phyloP scores from a whole-genome alignment of 805 yeast genomes.

The Myxozyma nipponensis region DNA sequence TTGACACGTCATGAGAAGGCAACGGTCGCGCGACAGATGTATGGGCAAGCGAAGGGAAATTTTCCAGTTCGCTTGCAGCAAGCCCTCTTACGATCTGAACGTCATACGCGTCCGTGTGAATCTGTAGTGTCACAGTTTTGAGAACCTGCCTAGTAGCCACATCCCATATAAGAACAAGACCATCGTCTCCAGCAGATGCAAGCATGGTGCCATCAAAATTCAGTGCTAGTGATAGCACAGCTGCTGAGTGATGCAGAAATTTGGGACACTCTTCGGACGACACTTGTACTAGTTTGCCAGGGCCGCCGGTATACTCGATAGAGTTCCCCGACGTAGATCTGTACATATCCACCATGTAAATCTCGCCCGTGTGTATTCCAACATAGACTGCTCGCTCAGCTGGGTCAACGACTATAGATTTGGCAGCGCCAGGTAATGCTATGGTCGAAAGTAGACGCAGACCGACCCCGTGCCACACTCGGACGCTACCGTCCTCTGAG shows the following conservation, averaged over 20 bases:
- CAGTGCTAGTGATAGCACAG: conserved; percentile 52
- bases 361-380: conserved; percentile 42
- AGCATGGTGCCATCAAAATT: conserved; percentile 73
- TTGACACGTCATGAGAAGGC: conserved; percentile 26
- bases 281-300: conserved; percentile 48
- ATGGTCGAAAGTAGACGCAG: conserved; percentile 60
- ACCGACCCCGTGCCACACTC: conserved; percentile 49
- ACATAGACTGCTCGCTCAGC: conserved; percentile 70
- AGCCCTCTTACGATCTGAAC: neutral
- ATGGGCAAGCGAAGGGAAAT: conserved; percentile 33
- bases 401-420: conserved; percentile 64
- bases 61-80: conserved; percentile 13
- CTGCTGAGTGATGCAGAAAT: conserved; percentile 31
- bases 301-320: conserved; percentile 61
- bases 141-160: conserved; percentile 39
- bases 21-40: conserved; percentile 19
- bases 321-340: conserved; percentile 39
- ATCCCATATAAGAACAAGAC: conserved; percentile 66
- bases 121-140: conserved; percentile 30
- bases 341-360: conserved; percentile 53
- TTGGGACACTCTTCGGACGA: conserved; percentile 1
- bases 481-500: conserved; percentile 52
- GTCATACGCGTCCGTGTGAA: conserved; percentile 24
- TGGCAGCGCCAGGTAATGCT: conserved; percentile 58
- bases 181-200: conserved; percentile 70